These are phyloP conservation scores for Aspergillus olivimuriae DNA, from an alignment of 495 filamentous ascomycete species.

Conservation along the genomic window DNA sequence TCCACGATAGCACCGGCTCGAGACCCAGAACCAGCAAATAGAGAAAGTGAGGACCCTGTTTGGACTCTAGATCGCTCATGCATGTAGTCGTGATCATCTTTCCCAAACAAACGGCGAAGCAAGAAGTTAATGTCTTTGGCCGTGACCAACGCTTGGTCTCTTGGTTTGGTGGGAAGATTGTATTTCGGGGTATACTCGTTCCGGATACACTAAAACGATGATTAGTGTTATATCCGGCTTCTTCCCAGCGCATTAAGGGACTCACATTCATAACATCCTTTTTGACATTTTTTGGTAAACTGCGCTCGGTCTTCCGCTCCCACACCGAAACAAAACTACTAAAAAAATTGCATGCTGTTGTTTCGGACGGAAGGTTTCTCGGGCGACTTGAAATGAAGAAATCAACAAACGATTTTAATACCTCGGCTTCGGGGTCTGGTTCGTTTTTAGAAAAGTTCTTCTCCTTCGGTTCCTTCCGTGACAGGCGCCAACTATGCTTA, in stretches of 20 bases:
- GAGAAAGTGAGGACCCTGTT: slow-evolving; percentile 9
- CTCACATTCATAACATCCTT: slow-evolving; percentile 6
- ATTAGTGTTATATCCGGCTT: not conserved
- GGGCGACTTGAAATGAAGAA: slow-evolving; percentile 1
- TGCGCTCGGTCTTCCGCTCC: slow-evolving; percentile 4
- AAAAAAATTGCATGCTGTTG: not conserved
- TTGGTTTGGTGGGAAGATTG: slow-evolving; percentile 1
- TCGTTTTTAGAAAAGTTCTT: slow-evolving; percentile 8
- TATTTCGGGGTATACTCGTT: slow-evolving; percentile 1
- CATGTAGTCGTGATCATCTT: slow-evolving; percentile 15
- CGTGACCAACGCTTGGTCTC: slow-evolving; percentile 3
- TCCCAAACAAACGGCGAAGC: slow-evolving; percentile 11
- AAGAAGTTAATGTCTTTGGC: slow-evolving; percentile 9
- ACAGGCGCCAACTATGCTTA: slow-evolving; percentile 4
- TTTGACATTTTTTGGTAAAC: slow-evolving; percentile 1
- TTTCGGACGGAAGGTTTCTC: slow-evolving; percentile 1
- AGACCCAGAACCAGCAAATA: slow-evolving; percentile 13
- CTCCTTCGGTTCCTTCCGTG: slow-evolving; percentile 4
- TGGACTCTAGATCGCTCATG: slow-evolving; percentile 15
- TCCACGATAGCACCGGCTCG: slow-evolving; percentile 14
- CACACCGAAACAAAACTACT: slow-evolving; percentile 2
- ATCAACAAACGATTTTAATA: slow-evolving; percentile 6
- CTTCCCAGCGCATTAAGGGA: not conserved
- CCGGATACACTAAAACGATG: slow-evolving; percentile 1
- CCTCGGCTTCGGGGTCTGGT: slow-evolving; percentile 5